phyloP scores from a whole-genome alignment of 2,329 filamentous ascomycete genomes.

The Remersonia thermophila region DNA sequence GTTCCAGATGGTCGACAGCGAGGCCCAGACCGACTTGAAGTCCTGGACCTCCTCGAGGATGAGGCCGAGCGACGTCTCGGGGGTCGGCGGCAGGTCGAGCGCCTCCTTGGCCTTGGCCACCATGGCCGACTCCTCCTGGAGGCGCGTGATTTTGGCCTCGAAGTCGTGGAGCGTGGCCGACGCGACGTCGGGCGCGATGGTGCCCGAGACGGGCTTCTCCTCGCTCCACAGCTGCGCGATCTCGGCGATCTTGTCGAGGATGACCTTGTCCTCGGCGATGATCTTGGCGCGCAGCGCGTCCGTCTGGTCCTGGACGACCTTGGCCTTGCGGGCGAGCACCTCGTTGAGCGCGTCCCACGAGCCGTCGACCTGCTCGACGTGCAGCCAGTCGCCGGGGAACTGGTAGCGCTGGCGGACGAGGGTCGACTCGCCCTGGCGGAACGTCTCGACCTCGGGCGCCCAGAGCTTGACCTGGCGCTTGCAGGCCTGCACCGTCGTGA shows the following conservation, averaged over 20 bases:
- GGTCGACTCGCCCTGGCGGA: slow-evolving; percentile 89
- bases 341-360: slow-evolving; percentile 93
- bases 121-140: slow-evolving; percentile 84
- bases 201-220: slow-evolving; percentile 92
- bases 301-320: slow-evolving; percentile 91
- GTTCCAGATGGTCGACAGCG: slow-evolving; percentile 89
- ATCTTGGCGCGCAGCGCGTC: slow-evolving; percentile 94
- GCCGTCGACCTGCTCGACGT: slow-evolving; percentile 90
- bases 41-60: slow-evolving; percentile 94
- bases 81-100: slow-evolving; percentile 69
- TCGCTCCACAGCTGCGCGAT: slow-evolving; percentile 84
- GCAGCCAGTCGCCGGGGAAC: slow-evolving; percentile 86
- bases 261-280: slow-evolving; percentile 79
- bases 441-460: slow-evolving; percentile 92
- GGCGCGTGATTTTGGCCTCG: slow-evolving; percentile 68
- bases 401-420: slow-evolving; percentile 86
- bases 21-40: slow-evolving; percentile 97
- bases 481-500: slow-evolving; percentile 93
- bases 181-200: slow-evolving; percentile 79
- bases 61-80: slow-evolving; percentile 69
- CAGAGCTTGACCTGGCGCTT: slow-evolving; percentile 87
- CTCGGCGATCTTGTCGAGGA: slow-evolving; percentile 77
- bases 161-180: slow-evolving; percentile 72
- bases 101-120: slow-evolving; percentile 95
- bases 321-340: slow-evolving; percentile 79